A percentile compares a stretch with the other conserved stretches of the same genome.
phyloP scores from a whole-genome alignment of 2,329 filamentous ascomycete species.

The Botrytis galanthina region DNA sequence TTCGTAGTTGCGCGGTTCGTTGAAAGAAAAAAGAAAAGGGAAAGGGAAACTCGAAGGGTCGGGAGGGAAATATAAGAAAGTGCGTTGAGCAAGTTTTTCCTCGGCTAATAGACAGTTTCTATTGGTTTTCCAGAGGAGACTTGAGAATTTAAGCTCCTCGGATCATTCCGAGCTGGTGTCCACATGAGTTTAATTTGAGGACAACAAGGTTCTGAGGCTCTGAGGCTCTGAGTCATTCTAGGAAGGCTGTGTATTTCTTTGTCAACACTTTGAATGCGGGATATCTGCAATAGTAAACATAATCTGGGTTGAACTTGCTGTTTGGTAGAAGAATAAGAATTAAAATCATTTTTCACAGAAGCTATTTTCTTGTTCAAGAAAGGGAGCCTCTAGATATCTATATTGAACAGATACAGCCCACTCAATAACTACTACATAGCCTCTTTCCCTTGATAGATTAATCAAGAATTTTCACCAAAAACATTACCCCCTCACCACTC shows the following conservation, averaged over 20 bases:
- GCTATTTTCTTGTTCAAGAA: background rate
- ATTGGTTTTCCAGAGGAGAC: background rate
- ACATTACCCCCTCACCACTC: background rate
- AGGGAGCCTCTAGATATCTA: background rate
- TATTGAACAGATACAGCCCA: background rate
- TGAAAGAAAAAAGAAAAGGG: background rate
- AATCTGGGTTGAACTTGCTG: fast-evolving
- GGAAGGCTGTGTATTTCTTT: background rate
- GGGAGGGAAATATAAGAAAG: background rate
- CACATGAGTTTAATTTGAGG: background rate
- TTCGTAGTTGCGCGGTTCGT: background rate
- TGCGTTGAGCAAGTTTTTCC: background rate
- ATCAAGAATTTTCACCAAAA: background rate
- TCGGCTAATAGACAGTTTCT: background rate
- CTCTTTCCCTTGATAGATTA: background rate
- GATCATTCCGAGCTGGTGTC: background rate
- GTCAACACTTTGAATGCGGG: background rate
- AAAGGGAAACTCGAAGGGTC: background rate
- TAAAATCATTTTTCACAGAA: background rate
- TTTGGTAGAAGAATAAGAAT: background rate
- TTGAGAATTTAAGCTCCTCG: background rate
- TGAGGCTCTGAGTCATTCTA: background rate
- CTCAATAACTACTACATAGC: background rate
- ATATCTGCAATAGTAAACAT: background rate
- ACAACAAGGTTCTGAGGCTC: background rate